These are phyloP conservation scores for Sporothrix schenckii DNA, from an alignment of 2,329 filamentous ascomycete species.

Conservation along the genomic window DNA sequence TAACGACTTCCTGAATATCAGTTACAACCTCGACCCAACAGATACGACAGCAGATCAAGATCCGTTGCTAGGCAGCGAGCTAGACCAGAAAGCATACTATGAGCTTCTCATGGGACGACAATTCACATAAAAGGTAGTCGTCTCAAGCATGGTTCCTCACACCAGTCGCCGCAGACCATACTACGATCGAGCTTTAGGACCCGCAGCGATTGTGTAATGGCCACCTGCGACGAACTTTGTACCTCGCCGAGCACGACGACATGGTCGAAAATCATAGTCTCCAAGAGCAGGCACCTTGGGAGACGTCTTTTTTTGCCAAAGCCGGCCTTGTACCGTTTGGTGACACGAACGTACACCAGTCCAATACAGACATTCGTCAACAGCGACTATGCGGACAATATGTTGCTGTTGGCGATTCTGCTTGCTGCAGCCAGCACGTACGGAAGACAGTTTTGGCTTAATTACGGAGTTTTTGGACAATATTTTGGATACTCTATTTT, in stretches of 20 bases:
- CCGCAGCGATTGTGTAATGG: too few species aligned
- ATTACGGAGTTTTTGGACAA: background rate
- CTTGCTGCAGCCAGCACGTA: background rate
- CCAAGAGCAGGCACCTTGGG: background rate
- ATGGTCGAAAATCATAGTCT: too few species aligned
- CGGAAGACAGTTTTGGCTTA: background rate
- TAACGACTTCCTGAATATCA: slow-evolving; percentile 46
- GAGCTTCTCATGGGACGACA: slow-evolving; percentile 45
- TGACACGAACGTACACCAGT: background rate
- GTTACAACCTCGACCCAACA: slow-evolving; percentile 44
- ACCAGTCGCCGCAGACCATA: too few species aligned
- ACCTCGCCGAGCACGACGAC: background rate
- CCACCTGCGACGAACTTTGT: too few species aligned
- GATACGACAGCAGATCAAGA: slow-evolving; percentile 40
- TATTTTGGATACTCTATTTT: slow-evolving; percentile 4
- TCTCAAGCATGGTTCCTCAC: background rate
- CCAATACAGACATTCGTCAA: slow-evolving; percentile 3
- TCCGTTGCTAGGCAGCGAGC: slow-evolving; percentile 41
- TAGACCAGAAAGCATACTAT: slow-evolving; percentile 46
- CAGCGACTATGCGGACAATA: background rate
- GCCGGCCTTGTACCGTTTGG: background rate
- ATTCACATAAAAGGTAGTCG: slow-evolving; percentile 28
- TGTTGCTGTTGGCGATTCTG: background rate
- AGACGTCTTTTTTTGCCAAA: background rate
- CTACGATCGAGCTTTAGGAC: too few species aligned